phyloP scores from a whole-genome alignment of 441 rosid genomes.

The Omphalea diandra region DNA sequence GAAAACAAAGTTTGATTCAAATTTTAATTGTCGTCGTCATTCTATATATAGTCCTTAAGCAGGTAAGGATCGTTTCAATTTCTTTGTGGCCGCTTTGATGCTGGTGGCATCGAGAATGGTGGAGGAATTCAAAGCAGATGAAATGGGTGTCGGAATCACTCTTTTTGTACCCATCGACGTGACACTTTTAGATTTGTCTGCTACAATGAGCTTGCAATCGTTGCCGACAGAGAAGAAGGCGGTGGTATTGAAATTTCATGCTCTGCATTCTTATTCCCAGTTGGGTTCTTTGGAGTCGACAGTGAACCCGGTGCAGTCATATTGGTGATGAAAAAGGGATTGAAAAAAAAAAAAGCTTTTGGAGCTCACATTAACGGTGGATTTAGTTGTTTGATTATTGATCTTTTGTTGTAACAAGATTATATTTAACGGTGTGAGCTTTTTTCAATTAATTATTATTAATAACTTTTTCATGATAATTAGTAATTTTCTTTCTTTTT shows the following conservation, averaged over 20 bases:
- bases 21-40: too few relatives aligned
- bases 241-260: slow-evolving; percentile 70
- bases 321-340: slow-evolving; percentile 50
- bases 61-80: too few relatives aligned
- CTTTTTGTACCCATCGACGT: slow-evolving; percentile 78
- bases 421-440: slow-evolving; percentile 43
- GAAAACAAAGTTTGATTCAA: too few relatives aligned
- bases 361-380: slow-evolving; percentile 8
- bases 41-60: too few relatives aligned
- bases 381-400: slow-evolving; percentile 18
- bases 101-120: slow-evolving; percentile 74
- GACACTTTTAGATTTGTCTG: slow-evolving; percentile 74
- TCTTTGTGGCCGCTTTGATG: slow-evolving; percentile 77
- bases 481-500: slow-evolving; percentile 8
- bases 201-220: slow-evolving; percentile 55
- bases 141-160: slow-evolving; percentile 83
- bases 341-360: too few relatives aligned
- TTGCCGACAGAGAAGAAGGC: slow-evolving; percentile 69
- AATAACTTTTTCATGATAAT: slow-evolving; percentile 18
- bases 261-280: slow-evolving; percentile 81
- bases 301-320: slow-evolving; percentile 91
- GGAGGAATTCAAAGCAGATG: slow-evolving; percentile 67
- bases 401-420: slow-evolving; percentile 54
- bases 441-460: too few relatives aligned
- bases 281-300: slow-evolving; percentile 83